Base-by-base conservation (phyloP, 306 rosid genomes). In the Quercus cerris region DNA sequence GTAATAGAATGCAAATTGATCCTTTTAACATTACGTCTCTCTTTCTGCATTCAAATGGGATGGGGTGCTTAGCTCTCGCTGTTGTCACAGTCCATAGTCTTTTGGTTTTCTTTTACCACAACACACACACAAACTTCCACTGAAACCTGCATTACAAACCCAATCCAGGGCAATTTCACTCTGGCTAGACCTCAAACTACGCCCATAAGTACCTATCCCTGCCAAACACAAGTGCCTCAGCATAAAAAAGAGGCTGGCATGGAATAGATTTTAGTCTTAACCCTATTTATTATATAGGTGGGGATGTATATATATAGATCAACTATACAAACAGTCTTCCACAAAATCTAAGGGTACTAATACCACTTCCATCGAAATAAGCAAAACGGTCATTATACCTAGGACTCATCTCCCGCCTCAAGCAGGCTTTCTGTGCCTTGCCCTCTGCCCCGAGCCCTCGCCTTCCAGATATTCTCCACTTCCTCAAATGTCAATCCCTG, bases 401-500 rank as follows among this genome's bases (percentile, higher is more conserved):
- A 84, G 6, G 79, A 71, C 84, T 73, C 82, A 80, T 56, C 72
- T 75, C 75, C 77, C 22, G 13, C 70, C 77, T 86, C 84, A 82
- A 94, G 88, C 72, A 92, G 97, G 76, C 76, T 78, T 55, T 82
- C 85, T 33, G 92, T 79, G 78, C 69, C 66, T 11, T 79, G 73
- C 81, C 80, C 83, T 41, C 79, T 82, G 46, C 97, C 92, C 88
- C 90, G 78, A 71, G 97, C 98, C 78, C 87, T 94, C 76, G 87
- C 86, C 86, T 89, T 94, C 98, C 98, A 94, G 62, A 94, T 82
- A 74, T 59, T 69, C 83, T 89, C 98, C 79, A 94, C 97, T 82
- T 94, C 98, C 90, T 92, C 97, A 80, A 94, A 94, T 14, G 97
- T 87, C 82, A 94, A 83, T 27, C 98, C 98, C 76, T 94, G 87